Conservation (phyloP, 2,329 filamentous ascomycete species). For the Ophiostoma montium region DNA sequence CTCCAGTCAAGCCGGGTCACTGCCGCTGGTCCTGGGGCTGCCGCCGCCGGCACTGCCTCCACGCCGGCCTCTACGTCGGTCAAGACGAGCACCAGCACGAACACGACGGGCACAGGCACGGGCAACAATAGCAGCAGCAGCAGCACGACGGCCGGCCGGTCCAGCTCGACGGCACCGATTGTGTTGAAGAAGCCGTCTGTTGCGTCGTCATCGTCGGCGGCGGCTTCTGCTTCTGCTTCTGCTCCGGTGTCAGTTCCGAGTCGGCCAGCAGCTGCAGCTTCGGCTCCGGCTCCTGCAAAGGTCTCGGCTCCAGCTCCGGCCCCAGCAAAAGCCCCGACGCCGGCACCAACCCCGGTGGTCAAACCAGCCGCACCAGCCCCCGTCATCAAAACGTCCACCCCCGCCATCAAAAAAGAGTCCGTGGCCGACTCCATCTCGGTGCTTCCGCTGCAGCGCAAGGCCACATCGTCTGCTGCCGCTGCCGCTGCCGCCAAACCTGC, state of each 20-base stretch:
- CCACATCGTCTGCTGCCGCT: background rate
- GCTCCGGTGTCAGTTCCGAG: background rate
- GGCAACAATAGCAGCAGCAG: no score
- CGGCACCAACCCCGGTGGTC: no score
- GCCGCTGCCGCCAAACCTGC: background rate
- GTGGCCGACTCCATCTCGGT: constrained; percentile 17
- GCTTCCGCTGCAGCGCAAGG: constrained; percentile 9
- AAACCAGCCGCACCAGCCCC: background rate
- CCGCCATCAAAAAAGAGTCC: background rate
- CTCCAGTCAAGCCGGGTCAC: constrained; percentile 11
- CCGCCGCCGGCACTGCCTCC: background rate
- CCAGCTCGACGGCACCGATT: constrained; percentile 4
- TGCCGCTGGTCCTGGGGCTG: background rate
- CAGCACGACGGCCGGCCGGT: background rate
- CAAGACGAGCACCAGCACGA: no score
- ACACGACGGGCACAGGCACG: no score
- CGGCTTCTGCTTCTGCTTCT: background rate
- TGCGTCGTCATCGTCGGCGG: background rate
- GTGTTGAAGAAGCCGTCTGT: constrained; percentile 15
- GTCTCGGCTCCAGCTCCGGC: no score
- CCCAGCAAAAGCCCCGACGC: background rate
- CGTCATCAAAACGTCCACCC: background rate
- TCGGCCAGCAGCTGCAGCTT: background rate
- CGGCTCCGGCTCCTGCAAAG: background rate
- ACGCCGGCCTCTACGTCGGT: background rate